Evolutionary conservation across 2,329 filamentous ascomycete species (phyloP).

Genomic region (Fusarium siculi): DNA sequence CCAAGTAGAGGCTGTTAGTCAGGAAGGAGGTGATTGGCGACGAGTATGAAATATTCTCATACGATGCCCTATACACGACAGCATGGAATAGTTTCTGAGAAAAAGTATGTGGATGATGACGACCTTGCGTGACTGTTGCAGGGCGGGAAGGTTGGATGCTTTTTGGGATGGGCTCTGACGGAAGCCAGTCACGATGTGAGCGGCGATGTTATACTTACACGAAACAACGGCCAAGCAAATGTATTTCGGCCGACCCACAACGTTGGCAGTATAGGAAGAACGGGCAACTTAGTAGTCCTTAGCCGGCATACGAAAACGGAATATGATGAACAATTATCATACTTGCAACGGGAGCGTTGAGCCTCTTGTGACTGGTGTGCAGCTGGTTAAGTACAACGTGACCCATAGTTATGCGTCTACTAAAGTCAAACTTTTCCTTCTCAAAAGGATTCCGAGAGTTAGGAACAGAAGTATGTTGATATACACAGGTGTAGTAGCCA

Average conservation of each 20-base stretch:
- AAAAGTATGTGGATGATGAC: constrained; percentile 7
- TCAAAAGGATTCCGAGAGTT: neutral
- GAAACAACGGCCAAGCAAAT: constrained; percentile 7
- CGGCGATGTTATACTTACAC: constrained; percentile 7
- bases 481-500: neutral
- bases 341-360: neutral
- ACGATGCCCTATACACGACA: constrained; percentile 6
- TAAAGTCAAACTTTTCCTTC: neutral
- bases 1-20: constrained; percentile 26
- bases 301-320: constrained; percentile 7
- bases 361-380: neutral
- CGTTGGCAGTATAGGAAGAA: constrained; percentile 6
- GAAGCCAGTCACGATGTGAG: constrained; percentile 16
- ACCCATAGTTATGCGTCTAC: neutral
- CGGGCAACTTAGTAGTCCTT: constrained; percentile 10
- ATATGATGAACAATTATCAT: neutral
- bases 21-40: constrained; percentile 24
- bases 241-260: neutral
- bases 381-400: neutral
- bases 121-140: constrained; percentile 28
- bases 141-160: constrained; percentile 41
- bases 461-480: neutral
- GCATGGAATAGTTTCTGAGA: constrained; percentile 25
- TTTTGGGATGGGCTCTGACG: constrained; percentile 41
- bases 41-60: constrained; percentile 25